Base-by-base conservation (phyloP, 495 filamentous ascomycete genomes). In the Penicillium samsonianum region DNA sequence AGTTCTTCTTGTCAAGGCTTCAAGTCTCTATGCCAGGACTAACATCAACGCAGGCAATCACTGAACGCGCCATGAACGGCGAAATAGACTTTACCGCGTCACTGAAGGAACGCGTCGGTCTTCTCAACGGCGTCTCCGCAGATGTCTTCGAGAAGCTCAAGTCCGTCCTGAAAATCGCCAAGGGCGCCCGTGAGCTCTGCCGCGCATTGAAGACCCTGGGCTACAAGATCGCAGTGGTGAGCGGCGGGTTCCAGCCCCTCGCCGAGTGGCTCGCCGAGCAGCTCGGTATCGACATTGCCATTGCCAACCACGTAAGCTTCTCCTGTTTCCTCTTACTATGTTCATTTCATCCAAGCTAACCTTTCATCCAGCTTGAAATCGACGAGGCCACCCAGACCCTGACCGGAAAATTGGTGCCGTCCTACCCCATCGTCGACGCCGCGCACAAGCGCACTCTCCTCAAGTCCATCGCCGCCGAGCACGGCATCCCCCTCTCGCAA, bases 21-120 rank as follows among this genome's bases (percentile, higher is more conserved):
- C 35, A 16, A 7, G 2, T 17, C 16, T 20, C 20, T 23, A 25
- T 30, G 7, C 4, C 20, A 46, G 28, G 9, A 38, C 53, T 55
- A 47, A 55, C 31, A 25, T 28, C 5, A 7, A 19, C 23, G 11
- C 33, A 79, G 75, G 85, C 85, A 58, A 96, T 98, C 68, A 98
- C 94, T 4, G 86, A 85, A 45, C 86, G 90, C 17, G 93, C 94
- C 28, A 98, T 98, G 94, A 86, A 92, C 59, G 94, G 94, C 44
- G 94, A 98, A 69, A 80, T 96, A n/a, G 93, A 98, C 68, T 98
- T 98, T 62, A 84, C 91, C 25, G 79, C 83, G 11, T 90, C 87
- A 1, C 84, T 98, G 61, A 83, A 83, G 40, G 88, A 88, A 67
- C 84, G 94, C 10, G 90, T 92, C 23, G 78, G 79, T 43, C 80